These are phyloP conservation scores for Orbilia ellipsospora DNA, from an alignment of 2,329 filamentous ascomycete genomes.

Conservation along the genomic window DNA sequence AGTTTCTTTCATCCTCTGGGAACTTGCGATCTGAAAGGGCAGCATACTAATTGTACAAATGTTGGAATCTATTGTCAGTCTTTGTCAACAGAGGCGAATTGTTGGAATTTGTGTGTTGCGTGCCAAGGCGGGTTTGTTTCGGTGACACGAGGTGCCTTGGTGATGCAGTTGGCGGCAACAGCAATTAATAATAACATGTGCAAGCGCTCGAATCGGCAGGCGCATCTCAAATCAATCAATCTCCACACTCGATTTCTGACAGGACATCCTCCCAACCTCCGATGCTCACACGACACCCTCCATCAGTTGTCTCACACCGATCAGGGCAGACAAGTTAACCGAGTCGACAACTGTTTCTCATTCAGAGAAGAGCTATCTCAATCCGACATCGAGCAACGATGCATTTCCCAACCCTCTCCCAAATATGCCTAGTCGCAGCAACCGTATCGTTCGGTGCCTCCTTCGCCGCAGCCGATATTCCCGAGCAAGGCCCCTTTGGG, in stretches of 20 bases:
- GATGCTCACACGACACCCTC: constrained; percentile 34
- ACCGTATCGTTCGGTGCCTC: constrained; percentile 1
- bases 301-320: background rate
- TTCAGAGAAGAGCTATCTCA: too few species aligned
- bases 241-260: too few species aligned
- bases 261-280: constrained; percentile 5
- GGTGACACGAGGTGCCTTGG: too few species aligned
- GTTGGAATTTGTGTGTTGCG: constrained; percentile 1
- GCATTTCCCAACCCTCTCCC: constrained; percentile 21
- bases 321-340: background rate
- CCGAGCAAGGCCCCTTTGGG: background rate
- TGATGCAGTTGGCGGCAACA: too few species aligned
- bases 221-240: too few species aligned
- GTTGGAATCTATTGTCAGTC: too few species aligned
- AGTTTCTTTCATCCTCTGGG: too few species aligned
- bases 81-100: background rate
- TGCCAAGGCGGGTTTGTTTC: too few species aligned
- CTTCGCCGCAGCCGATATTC: constrained; percentile 10
- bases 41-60: too few species aligned
- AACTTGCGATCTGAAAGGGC: too few species aligned
- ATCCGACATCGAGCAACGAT: constrained; percentile 8
- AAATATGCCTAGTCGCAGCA: constrained; percentile 23
- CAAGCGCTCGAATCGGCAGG: constrained; percentile 10
- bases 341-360: too few species aligned
- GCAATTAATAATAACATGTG: background rate